Conservation (phyloP, 2,329 filamentous ascomycete species). For the Scytalidium sp. region DNA sequence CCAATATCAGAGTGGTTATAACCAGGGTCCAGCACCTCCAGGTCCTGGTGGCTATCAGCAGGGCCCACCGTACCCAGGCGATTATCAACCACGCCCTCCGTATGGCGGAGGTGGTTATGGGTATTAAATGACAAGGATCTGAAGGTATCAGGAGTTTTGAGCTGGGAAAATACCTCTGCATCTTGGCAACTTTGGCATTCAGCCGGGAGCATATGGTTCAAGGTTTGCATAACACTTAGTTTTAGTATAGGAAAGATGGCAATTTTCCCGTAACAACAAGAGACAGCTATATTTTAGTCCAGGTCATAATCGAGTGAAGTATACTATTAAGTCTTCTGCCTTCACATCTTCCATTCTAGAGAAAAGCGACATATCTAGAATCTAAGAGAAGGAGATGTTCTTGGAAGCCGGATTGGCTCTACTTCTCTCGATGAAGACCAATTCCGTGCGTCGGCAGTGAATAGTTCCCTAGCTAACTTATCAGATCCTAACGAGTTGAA, state of each 20-base stretch:
- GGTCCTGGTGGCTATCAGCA: conserved; percentile 4
- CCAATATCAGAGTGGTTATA: conserved; percentile 5
- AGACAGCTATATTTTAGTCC: too few species aligned
- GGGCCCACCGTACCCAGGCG: conserved; percentile 7
- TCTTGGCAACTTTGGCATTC: too few species aligned
- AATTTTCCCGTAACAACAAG: too few species aligned
- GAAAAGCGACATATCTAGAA: neutral
- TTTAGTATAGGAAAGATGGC: too few species aligned
- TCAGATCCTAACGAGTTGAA: conserved; percentile 45
- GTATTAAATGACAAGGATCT: neutral
- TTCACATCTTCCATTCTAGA: neutral
- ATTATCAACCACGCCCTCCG: conserved; percentile 7
- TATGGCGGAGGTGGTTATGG: conserved; percentile 6
- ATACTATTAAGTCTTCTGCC: too few species aligned
- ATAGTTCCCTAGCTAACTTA: conserved; percentile 48
- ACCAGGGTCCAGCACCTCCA: conserved; percentile 10
- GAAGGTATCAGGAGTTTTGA: neutral
- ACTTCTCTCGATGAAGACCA: conserved; percentile 51
- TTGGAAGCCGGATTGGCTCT: conserved; percentile 4
- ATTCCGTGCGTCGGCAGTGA: conserved; percentile 56
- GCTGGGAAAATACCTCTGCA: too few species aligned
- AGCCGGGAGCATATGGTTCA: too few species aligned
- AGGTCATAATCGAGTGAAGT: too few species aligned
- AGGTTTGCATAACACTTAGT: too few species aligned
- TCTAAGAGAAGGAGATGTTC: neutral